These are phyloP conservation scores for Phytophthora tubulina DNA, from an alignment of 352 stramenopile genomes.

Conservation along the genomic window DNA sequence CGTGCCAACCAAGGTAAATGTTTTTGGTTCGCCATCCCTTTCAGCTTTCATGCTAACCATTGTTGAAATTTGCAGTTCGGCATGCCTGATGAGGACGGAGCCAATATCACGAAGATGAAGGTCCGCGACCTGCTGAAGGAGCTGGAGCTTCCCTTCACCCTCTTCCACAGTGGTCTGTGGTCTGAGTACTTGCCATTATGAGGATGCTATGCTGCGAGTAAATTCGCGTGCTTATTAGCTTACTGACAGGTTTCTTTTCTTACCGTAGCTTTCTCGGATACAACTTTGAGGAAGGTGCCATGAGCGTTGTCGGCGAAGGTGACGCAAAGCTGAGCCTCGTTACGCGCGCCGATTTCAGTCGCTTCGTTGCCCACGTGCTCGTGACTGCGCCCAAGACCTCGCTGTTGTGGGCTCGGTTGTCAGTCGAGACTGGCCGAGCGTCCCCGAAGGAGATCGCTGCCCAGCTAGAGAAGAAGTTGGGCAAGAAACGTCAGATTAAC, in stretches of 20 bases:
- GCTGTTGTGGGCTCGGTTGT: slow-evolving; percentile 30
- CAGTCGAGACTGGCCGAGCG: slow-evolving; percentile 31
- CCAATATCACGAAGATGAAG: slow-evolving; percentile 32
- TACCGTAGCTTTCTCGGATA: slow-evolving; percentile 26
- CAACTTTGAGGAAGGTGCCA: slow-evolving; percentile 24
- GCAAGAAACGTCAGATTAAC: slow-evolving; percentile 37
- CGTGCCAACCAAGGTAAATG: slow-evolving; percentile 33
- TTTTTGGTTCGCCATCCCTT: no score
- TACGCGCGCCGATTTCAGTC: slow-evolving; percentile 22
- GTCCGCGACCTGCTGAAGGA: slow-evolving; percentile 36
- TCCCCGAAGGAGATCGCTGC: slow-evolving; percentile 31
- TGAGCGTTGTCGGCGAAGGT: slow-evolving; percentile 30
- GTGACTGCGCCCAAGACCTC: slow-evolving; percentile 16
- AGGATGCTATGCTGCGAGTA: neutral
- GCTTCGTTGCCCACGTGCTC: slow-evolving; percentile 35
- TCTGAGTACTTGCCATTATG: slow-evolving; percentile 19
- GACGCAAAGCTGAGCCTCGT: slow-evolving; percentile 36
- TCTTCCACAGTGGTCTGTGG: slow-evolving; percentile 38
- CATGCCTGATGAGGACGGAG: slow-evolving; percentile 24
- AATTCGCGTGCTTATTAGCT: neutral
- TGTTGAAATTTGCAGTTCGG: neutral
- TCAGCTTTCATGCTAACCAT: no score
- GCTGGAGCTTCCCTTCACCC: slow-evolving; percentile 32
- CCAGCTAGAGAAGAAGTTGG: slow-evolving; percentile 37
- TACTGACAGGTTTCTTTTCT: neutral